These are phyloP conservation scores for Saturnispora silvae DNA, from an alignment of 805 yeast genomes.

Conservation along the genomic window DNA sequence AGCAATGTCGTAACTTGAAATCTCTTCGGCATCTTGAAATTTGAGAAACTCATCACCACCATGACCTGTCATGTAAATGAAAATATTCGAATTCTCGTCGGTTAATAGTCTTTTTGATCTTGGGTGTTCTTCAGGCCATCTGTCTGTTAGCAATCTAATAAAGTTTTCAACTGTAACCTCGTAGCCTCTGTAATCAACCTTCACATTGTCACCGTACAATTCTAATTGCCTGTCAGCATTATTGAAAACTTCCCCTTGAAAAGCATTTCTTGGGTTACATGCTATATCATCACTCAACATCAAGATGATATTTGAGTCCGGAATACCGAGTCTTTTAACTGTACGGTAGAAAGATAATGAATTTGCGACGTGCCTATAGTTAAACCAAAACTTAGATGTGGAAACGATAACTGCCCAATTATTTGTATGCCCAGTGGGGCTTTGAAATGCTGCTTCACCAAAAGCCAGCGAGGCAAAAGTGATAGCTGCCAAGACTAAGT, in stretches of 20 bases:
- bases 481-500: too few relatives aligned
- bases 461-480: not conserved
- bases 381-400: constrained; percentile 97
- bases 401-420: constrained; percentile 87
- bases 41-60: constrained; percentile 97
- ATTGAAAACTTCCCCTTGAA: constrained; percentile 93
- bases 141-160: constrained; percentile 81
- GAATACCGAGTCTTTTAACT: constrained; percentile 91
- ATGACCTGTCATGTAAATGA: constrained; percentile 94
- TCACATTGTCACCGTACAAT: constrained; percentile 86
- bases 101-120: constrained; percentile 82
- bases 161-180: constrained; percentile 97
- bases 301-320: constrained; percentile 91
- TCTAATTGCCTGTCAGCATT: constrained; percentile 88
- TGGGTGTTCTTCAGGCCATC: constrained; percentile 94
- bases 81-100: constrained; percentile 88
- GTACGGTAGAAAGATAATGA: constrained; percentile 90
- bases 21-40: constrained; percentile 97
- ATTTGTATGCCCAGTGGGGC: constrained; percentile 36
- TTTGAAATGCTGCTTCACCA: not conserved
- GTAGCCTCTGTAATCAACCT: constrained; percentile 94
- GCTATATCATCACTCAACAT: constrained; percentile 97
- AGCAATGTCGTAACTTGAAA: constrained; percentile 89
- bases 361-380: constrained; percentile 96
- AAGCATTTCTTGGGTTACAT: constrained; percentile 91